A percentile compares a stretch with the other conserved stretches of the same genome.
These are phyloP conservation scores for Cymodocea nodosa DNA, from an alignment of 116 monocot genomes.

Conservation along the genomic window DNA sequence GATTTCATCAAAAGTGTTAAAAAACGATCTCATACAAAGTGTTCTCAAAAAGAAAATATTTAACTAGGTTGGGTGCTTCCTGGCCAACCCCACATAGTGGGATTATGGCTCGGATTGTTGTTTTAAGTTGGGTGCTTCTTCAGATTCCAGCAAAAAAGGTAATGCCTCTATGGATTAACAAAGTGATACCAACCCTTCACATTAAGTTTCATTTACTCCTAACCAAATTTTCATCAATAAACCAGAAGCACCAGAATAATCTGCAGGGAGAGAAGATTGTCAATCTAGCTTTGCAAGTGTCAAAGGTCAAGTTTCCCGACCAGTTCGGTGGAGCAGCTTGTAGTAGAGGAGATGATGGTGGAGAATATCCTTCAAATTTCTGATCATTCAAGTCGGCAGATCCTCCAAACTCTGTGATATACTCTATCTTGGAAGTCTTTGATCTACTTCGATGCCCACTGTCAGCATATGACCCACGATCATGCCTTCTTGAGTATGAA, in stretches of 20 bases:
- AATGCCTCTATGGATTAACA: not conserved
- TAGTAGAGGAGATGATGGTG: conserved; percentile 75
- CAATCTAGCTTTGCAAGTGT: conserved; percentile 84
- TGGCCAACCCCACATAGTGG: not conserved
- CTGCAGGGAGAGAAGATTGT: conserved; percentile 61
- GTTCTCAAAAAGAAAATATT: not conserved
- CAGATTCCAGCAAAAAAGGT: not conserved
- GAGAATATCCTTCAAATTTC: conserved; percentile 58
- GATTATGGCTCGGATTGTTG: too few species aligned
- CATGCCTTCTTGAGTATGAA: conserved; percentile 54
- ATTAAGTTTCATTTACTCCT: conserved; percentile 21
- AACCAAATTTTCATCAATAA: conserved; percentile 20
- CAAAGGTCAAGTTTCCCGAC: conserved; percentile 94
- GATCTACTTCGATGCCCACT: conserved; percentile 58
- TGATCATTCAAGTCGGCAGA: conserved; percentile 34
- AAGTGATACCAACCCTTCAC: not conserved
- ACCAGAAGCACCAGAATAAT: conserved; percentile 50
- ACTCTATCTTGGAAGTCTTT: conserved; percentile 79
- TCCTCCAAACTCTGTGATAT: conserved; percentile 95
- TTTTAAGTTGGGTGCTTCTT: not conserved
- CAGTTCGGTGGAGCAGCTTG: conserved; percentile 60
- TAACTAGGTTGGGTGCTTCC: not conserved
- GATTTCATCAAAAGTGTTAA: not conserved
- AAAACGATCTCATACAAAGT: not conserved
- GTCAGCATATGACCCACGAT: conserved; percentile 39